A percentile compares a stretch with the other conserved stretches of the same genome.
Conservation (phyloP, 495 filamentous ascomycete species). For the Aspergillus sparsus region DNA sequence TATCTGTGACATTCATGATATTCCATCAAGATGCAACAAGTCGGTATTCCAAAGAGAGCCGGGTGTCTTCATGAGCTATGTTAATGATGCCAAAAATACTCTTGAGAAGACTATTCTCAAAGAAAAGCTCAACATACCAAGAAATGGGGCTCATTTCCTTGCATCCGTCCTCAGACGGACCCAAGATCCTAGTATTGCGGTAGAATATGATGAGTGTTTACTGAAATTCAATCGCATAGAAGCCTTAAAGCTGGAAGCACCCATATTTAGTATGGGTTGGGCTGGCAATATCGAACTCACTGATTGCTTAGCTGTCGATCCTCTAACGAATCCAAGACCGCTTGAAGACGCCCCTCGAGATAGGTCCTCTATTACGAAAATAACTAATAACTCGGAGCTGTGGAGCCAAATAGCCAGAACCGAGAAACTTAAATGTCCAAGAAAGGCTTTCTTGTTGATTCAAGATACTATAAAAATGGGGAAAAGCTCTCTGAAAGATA, state of each 20-base stretch:
- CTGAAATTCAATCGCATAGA: constrained; percentile 32
- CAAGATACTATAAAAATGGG: constrained; percentile 9
- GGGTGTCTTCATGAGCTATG: neutral
- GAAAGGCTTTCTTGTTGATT: constrained; percentile 22
- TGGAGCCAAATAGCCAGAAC: constrained; percentile 1
- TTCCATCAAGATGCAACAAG: neutral
- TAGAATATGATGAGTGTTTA: constrained; percentile 29
- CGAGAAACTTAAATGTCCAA: constrained; percentile 28
- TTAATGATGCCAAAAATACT: neutral
- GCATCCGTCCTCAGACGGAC: constrained; percentile 22
- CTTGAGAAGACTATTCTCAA: constrained; percentile 16
- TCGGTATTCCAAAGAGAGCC: neutral
- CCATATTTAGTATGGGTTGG: constrained; percentile 52
- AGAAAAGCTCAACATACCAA: constrained; percentile 28
- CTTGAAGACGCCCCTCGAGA: too few relatives aligned
- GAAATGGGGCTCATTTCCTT: constrained; percentile 29
- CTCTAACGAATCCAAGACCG: too few relatives aligned
- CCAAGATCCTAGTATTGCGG: constrained; percentile 3
- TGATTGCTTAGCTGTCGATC: constrained; percentile 1
- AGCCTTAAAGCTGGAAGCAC: constrained; percentile 51
- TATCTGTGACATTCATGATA: constrained; percentile 9
- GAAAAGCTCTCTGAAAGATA: neutral
- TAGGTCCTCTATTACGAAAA: too few relatives aligned
- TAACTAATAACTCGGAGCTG: too few relatives aligned
- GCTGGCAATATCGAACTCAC: constrained; percentile 41